These are phyloP conservation scores for Saccharomycopsis selenospora DNA, from an alignment of 805 yeast genomes.

Conservation along the genomic window DNA sequence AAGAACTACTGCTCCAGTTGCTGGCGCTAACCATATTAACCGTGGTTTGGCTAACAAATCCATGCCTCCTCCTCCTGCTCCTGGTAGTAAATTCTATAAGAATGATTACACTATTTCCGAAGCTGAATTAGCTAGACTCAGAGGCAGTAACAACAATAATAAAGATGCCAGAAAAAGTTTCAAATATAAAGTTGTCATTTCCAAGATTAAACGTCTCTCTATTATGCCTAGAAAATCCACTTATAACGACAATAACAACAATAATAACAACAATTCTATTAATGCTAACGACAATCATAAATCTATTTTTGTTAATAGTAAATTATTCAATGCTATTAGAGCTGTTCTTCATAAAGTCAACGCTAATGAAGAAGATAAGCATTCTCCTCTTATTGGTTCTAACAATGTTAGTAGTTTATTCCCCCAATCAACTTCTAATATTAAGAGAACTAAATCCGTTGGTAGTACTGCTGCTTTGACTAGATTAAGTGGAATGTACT, in stretches of 20 bases:
- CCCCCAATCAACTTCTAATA: neutral
- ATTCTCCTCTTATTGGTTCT: slow-evolving; percentile 1
- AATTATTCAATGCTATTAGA: slow-evolving; percentile 13
- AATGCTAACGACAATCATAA: neutral
- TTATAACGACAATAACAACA: neutral
- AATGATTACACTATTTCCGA: slow-evolving; percentile 14
- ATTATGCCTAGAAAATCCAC: slow-evolving; percentile 8
- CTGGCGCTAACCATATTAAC: neutral
- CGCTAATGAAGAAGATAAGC: neutral
- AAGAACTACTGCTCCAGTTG: neutral
- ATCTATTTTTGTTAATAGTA: slow-evolving; percentile 11
- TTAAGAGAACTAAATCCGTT: slow-evolving; percentile 10
- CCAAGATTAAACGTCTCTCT: slow-evolving; percentile 15
- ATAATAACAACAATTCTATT: neutral
- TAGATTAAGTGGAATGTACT: slow-evolving; percentile 16
- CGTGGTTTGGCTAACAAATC: neutral
- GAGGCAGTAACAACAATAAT: neutral
- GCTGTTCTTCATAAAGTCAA: slow-evolving; percentile 11
- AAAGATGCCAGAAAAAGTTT: slow-evolving; percentile 9
- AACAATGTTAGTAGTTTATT: neutral
- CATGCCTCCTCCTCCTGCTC: neutral
- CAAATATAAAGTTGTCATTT: slow-evolving; percentile 18
- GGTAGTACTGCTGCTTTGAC: slow-evolving; percentile 18
- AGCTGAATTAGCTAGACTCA: slow-evolving; percentile 1
- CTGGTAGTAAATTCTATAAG: neutral